phyloP scores from a whole-genome alignment of 148 eudicot species.

The Rhododendron molle region DNA sequence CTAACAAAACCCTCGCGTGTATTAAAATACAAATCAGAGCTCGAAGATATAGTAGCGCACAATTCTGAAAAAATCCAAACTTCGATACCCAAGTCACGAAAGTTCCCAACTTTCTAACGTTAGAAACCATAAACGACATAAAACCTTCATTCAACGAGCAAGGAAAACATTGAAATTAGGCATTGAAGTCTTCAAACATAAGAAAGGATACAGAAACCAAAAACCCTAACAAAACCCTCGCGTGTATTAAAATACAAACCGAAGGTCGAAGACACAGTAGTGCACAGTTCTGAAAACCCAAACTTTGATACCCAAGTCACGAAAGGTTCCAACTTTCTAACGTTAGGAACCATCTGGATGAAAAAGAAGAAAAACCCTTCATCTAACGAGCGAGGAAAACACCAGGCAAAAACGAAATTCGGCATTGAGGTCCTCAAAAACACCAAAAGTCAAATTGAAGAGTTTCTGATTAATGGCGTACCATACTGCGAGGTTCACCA shows the following conservation, averaged over 20 bases:
- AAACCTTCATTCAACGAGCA: neutral
- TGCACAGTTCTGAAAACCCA: neutral
- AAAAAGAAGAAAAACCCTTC: neutral
- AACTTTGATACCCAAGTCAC: neutral
- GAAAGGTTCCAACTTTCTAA: too few relatives aligned
- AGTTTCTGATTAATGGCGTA: conserved; percentile 11
- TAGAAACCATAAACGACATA: neutral
- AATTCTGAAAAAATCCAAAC: neutral
- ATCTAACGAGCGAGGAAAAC: neutral
- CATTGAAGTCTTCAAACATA: neutral
- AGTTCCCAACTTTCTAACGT: neutral
- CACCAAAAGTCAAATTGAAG: neutral
- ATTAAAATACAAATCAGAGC: neutral
- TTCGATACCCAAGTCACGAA: neutral
- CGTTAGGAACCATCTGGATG: neutral
- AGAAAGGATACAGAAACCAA: neutral
- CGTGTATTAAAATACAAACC: neutral
- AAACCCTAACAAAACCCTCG: neutral
- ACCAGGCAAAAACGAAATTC: neutral
- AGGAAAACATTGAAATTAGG: neutral
- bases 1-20: neutral
- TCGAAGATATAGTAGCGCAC: neutral
- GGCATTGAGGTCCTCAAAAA: neutral
- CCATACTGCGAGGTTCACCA: conserved; percentile 32
- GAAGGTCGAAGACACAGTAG: neutral